Evolutionary conservation across 345 rosid species (phyloP).

Genomic region (Kernera saxatilis): DNA sequence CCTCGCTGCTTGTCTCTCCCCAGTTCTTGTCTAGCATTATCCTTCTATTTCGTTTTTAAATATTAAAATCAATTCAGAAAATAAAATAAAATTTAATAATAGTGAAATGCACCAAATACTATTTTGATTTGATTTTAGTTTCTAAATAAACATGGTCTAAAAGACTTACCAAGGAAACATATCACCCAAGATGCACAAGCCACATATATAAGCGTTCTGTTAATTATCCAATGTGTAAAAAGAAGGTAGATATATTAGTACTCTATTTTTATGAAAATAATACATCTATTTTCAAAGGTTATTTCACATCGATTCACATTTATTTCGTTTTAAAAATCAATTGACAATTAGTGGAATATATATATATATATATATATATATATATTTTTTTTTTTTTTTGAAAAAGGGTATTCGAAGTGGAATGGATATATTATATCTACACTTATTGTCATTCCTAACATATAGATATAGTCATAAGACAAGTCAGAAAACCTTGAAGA

Average conservation of each 20-base stretch:
- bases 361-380: too few relatives aligned
- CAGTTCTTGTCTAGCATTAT: constrained; percentile 87
- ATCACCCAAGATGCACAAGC: constrained; percentile 57
- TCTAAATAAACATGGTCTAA: not conserved
- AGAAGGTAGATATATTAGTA: not conserved
- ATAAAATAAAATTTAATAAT: not conserved
- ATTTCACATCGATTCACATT: not conserved
- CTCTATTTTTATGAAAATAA: not conserved
- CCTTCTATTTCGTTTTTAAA: constrained; percentile 46
- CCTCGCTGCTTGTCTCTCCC: constrained; percentile 78
- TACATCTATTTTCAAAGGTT: not conserved
- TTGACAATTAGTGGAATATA: too few relatives aligned
- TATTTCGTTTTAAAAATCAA: too few relatives aligned
- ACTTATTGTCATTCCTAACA: too few relatives aligned
- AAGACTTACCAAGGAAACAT: constrained; percentile 57
- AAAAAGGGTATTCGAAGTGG: too few relatives aligned
- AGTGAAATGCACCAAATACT: not conserved
- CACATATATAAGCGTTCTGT: constrained; percentile 62
- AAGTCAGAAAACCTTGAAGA: too few relatives aligned
- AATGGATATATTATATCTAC: too few relatives aligned
- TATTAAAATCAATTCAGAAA: not conserved
- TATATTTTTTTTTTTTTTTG: too few relatives aligned
- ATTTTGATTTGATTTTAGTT: not conserved
- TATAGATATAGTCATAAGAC: too few relatives aligned
- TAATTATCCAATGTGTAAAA: not conserved